phyloP scores from a whole-genome alignment of 1,284 basidiomycete genomes.

The Cryptococcus hybrid region DNA sequence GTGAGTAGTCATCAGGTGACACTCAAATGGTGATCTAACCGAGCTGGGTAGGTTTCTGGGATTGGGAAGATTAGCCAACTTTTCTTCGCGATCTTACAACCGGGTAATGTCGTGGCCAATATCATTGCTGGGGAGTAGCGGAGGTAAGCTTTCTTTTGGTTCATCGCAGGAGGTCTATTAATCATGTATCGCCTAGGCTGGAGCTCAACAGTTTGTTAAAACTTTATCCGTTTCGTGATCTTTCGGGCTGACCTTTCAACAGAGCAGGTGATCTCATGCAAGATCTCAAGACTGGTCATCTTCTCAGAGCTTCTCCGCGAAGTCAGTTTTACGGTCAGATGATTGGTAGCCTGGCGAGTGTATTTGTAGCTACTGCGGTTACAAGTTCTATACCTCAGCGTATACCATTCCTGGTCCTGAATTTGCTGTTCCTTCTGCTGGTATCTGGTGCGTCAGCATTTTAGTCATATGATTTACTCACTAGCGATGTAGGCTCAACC shows the following conservation, averaged over 20 bases:
- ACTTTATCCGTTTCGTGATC: slow-evolving; percentile 30
- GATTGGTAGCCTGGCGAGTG: slow-evolving; percentile 80
- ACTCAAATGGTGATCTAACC: background rate
- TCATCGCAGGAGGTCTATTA: background rate
- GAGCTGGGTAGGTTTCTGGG: slow-evolving; percentile 62
- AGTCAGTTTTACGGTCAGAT: slow-evolving; percentile 87
- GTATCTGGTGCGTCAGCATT: slow-evolving; percentile 53
- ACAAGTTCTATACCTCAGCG: slow-evolving; percentile 79
- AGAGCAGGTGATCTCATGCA: slow-evolving; percentile 98
- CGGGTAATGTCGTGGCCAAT: slow-evolving; percentile 91
- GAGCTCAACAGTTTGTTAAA: slow-evolving; percentile 73
- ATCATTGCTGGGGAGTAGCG: slow-evolving; percentile 95
- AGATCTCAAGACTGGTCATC: slow-evolving; percentile 92
- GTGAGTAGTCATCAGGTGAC: slow-evolving; percentile 37
- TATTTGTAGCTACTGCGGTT: slow-evolving; percentile 87
- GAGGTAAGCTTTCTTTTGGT: slow-evolving; percentile 53
- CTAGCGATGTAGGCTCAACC: slow-evolving; percentile 65
- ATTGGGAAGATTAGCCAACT: slow-evolving; percentile 94
- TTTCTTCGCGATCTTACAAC: slow-evolving; percentile 90
- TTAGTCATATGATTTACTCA: background rate
- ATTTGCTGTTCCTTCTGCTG: slow-evolving; percentile 92
- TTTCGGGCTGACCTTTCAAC: slow-evolving; percentile 2
- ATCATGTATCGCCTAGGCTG: slow-evolving; percentile 56
- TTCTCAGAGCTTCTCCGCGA: slow-evolving; percentile 79
- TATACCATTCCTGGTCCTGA: slow-evolving; percentile 76